A percentile compares a stretch with the other conserved stretches of the same genome.
These are phyloP conservation scores for Vitis labrusca DNA, from an alignment of 164 flowering plant species.

Conservation along the genomic window DNA sequence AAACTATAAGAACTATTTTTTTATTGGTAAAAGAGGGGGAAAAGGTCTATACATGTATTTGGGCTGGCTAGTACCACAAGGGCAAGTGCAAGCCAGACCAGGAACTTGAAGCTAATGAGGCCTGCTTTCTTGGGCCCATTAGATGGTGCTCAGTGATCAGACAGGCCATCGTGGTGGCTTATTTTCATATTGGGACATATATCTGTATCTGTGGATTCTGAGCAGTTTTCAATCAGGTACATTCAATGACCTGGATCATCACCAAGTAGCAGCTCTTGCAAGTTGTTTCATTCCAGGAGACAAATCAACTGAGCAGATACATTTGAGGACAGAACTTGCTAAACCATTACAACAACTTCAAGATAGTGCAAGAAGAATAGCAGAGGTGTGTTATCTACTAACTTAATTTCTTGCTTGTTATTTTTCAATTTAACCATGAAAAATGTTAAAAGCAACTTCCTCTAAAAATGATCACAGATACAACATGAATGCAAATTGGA, in stretches of 20 bases:
- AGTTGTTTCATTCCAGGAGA: conserved; percentile 99
- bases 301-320: conserved; percentile 81
- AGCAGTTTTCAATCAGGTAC: conserved; percentile 52
- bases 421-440: background rate
- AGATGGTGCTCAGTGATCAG: too few relatives aligned
- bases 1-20: too few relatives aligned
- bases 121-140: background rate
- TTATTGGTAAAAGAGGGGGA: too few relatives aligned
- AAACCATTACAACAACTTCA: conserved; percentile 94
- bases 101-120: background rate
- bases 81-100: background rate
- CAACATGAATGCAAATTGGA: conserved; percentile 97
- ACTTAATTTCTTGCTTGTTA: background rate
- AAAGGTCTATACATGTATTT: background rate
- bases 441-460: background rate
- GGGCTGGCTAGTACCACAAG: background rate
- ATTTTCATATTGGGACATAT: background rate
- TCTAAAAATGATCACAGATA: conserved; percentile 50
- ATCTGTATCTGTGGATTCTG: background rate
- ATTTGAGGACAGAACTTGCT: conserved; percentile 85
- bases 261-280: conserved; percentile 96
- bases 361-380: conserved; percentile 94
- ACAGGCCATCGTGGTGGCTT: too few relatives aligned
- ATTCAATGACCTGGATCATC: conserved; percentile 94
- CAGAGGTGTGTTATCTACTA: conserved; percentile 58